Percentiles rank a stretch among this genome's conserved stretches.
These are phyloP conservation scores for Lunasporangiospora selenospora DNA, from an alignment of 192 early-diverging fungal species.

Conservation along the genomic window DNA sequence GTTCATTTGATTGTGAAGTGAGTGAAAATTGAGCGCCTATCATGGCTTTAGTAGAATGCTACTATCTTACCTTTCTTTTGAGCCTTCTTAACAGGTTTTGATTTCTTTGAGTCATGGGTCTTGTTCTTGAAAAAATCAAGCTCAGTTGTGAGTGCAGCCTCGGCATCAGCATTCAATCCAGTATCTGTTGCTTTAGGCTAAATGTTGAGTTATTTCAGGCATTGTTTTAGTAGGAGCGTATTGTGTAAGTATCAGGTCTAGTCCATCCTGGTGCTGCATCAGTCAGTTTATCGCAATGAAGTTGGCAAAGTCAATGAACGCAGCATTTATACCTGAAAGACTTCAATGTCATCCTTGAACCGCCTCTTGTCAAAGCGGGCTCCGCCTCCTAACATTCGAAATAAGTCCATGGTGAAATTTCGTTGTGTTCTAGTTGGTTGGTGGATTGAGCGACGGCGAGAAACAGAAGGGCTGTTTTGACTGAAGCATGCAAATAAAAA, in stretches of 20 bases:
- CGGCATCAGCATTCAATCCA: slow-evolving; percentile 33
- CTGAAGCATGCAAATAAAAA: neutral
- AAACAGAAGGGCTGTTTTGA: neutral
- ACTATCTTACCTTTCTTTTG: slow-evolving; percentile 14
- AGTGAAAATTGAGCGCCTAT: no score
- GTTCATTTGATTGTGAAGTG: no score
- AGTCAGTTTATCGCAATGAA: no score
- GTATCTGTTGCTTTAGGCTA: slow-evolving; percentile 30
- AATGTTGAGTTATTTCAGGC: no score
- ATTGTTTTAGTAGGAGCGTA: no score
- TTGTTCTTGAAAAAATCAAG: slow-evolving; percentile 47
- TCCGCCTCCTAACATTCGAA: slow-evolving; percentile 85
- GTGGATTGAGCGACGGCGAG: neutral
- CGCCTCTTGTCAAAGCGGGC: slow-evolving; percentile 88
- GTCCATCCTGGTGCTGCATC: no score
- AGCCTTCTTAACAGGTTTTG: slow-evolving; percentile 11
- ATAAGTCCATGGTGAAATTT: slow-evolving; percentile 68
- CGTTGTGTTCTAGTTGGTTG: neutral
- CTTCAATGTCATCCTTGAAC: slow-evolving; percentile 79
- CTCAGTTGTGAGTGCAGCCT: slow-evolving; percentile 23
- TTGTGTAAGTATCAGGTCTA: no score
- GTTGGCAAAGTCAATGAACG: no score
- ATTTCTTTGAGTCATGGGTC: slow-evolving; percentile 20
- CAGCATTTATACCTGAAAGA: slow-evolving; percentile 91
- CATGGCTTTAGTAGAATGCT: no score